Base-by-base conservation (phyloP, 352 stramenopile species). In the Globisporangium perplexum region DNA sequence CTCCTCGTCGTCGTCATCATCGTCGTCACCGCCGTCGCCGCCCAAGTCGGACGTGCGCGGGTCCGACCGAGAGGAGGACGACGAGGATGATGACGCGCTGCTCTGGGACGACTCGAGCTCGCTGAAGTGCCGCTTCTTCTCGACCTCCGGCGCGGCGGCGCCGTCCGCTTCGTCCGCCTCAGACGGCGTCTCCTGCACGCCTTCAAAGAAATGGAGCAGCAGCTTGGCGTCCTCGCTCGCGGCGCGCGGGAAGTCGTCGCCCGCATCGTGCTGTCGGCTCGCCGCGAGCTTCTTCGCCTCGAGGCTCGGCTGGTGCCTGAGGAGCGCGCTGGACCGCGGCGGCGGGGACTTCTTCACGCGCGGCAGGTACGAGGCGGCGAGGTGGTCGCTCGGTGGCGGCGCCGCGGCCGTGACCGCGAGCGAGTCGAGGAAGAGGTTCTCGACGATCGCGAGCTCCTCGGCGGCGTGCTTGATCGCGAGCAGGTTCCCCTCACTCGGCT, bases 211-310 rank as follows among this genome's bases (percentile, higher is more conserved):
- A 50, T 93, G 72, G 43, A 93, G 55, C 24, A 93, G 55, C 24
- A 93, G 65, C 44, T 80, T 77, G 23, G 79, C 83, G 53, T 92
- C 78, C 70, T 90, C 82, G 30, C 72, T 73, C 55, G 83, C 82
- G 10, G 55, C 58, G 33, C 46, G 55, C 57, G 55, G 38, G 15
- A 41, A 41, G 35, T 15, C 35, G 12, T 41, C 35, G n/a, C n/a
- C n/a, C n/a, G n/a, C n/a, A 3, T 3, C 15, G 35, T 41, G 15
- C 35, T 15, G 35, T 12, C 38, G 38, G 38, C 38, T 43, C 17
- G 17, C 42, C 6, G 63, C 47, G 17, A 65, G 61, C 38, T 69
- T 68, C 28, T 57, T 53, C 3, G 58, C 54, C 42, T 70, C 54
- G 23, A 69, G 49, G 22, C 65, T 55, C 12, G 62, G 59, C 11